These are phyloP conservation scores for Cladophialophora psammophila DNA, from an alignment of 2,329 filamentous ascomycete species.

Conservation along the genomic window DNA sequence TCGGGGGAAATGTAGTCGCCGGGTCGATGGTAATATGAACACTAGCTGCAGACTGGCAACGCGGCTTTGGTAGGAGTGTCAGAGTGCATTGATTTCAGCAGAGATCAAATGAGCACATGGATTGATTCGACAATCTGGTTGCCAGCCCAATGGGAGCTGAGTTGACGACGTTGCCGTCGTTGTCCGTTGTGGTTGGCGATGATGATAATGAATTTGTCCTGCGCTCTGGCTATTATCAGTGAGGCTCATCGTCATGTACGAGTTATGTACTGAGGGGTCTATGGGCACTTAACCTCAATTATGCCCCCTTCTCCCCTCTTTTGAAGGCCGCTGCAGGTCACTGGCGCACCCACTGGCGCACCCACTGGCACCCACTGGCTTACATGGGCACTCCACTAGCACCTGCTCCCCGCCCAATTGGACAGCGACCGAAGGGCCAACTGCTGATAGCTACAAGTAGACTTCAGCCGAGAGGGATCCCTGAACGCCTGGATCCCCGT, in stretches of 20 bases:
- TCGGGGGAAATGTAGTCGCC: neutral
- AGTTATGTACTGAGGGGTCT: neutral
- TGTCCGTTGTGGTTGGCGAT: neutral
- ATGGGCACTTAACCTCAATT: neutral
- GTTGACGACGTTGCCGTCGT: neutral
- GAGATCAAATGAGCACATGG: neutral
- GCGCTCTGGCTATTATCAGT: neutral
- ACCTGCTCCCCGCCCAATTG: slow-evolving; percentile 7
- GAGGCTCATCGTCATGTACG: neutral
- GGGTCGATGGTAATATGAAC: neutral
- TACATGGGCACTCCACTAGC: neutral
- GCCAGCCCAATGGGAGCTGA: neutral
- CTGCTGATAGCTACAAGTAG: neutral
- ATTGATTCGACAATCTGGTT: neutral
- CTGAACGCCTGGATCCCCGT: slow-evolving; percentile 3
- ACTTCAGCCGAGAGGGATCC: slow-evolving; percentile 11
- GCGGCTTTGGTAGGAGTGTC: neutral
- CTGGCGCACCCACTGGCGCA: too few species aligned
- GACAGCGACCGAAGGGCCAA: neutral
- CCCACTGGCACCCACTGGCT: too few species aligned
- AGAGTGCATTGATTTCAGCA: neutral
- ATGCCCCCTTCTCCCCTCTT: neutral
- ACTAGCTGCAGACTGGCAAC: neutral
- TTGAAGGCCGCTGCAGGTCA: neutral
- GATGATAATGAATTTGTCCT: neutral